A percentile compares a stretch with the other conserved stretches of the same genome.
phyloP scores from a whole-genome alignment of 805 yeast species.

The Candida tammaniensis region DNA sequence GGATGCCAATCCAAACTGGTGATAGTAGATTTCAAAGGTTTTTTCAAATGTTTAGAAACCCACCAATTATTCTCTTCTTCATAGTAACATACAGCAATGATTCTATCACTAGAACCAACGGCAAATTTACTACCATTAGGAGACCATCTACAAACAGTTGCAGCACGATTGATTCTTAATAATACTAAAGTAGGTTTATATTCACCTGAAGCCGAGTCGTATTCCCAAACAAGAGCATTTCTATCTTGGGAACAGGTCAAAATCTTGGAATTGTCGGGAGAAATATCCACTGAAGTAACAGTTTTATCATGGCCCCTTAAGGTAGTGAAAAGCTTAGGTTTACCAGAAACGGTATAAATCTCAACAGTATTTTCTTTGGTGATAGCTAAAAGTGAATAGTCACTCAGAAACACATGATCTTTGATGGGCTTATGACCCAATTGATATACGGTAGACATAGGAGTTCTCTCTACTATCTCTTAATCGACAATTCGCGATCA shows the following conservation, averaged over 20 bases:
- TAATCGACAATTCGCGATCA: too few species aligned
- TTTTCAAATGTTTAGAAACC: slow-evolving; percentile 96
- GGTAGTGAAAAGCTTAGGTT: slow-evolving; percentile 62
- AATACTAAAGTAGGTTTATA: slow-evolving; percentile 88
- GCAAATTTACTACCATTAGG: slow-evolving; percentile 95
- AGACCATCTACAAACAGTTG: slow-evolving; percentile 92
- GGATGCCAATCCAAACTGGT: slow-evolving; percentile 89
- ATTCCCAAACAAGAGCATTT: slow-evolving; percentile 94
- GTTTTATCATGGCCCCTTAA: slow-evolving; percentile 87
- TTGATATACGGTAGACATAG: slow-evolving; percentile 45
- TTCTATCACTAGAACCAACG: slow-evolving; percentile 93
- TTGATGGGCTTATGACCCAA: slow-evolving; percentile 84
- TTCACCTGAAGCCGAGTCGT: slow-evolving; percentile 52
- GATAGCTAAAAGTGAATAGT: slow-evolving; percentile 64
- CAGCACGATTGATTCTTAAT: slow-evolving; percentile 90
- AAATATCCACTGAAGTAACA: slow-evolving; percentile 91
- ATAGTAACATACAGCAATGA: slow-evolving; percentile 92
- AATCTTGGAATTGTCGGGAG: slow-evolving; percentile 74
- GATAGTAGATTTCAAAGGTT: slow-evolving; percentile 87
- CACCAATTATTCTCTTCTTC: slow-evolving; percentile 99
- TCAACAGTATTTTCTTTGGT: slow-evolving; percentile 78
- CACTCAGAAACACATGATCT: slow-evolving; percentile 84
- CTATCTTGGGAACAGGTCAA: slow-evolving; percentile 98
- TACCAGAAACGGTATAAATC: slow-evolving; percentile 59
- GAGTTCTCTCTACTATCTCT: slow-evolving; percentile 11